phyloP scores from a whole-genome alignment of 495 filamentous ascomycete genomes.

The Daldinia bambusicola region DNA sequence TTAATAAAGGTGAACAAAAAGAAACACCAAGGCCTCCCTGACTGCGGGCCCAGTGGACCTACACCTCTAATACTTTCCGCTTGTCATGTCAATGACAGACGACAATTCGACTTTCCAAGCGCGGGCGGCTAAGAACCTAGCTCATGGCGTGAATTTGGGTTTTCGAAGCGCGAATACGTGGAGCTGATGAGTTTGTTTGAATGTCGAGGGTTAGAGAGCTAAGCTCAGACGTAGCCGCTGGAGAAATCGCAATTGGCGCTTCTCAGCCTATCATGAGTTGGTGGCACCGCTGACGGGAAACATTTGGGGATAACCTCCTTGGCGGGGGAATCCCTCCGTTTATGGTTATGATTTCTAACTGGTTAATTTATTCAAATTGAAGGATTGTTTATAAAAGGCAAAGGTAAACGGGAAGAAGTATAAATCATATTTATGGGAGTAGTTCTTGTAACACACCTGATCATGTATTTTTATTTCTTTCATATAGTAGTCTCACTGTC shows the following conservation, averaged over 20 bases:
- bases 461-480: no score
- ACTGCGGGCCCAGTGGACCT: no score
- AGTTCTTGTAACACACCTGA: no score
- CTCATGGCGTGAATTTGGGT: conserved; percentile 12
- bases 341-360: not conserved
- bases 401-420: no score
- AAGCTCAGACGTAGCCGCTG: conserved; percentile 35
- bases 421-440: no score
- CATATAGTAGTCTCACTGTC: no score
- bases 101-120: not conserved
- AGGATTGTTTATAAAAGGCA: not conserved
- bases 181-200: conserved; percentile 19
- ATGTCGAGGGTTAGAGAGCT: conserved; percentile 19
- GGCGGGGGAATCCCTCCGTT: not conserved
- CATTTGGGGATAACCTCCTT: conserved; percentile 15
- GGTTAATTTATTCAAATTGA: not conserved
- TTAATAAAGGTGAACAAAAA: conserved; percentile 20
- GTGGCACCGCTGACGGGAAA: conserved; percentile 23
- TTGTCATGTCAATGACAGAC: not conserved
- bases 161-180: conserved; percentile 15
- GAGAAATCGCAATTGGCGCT: conserved; percentile 5
- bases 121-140: conserved; percentile 24
- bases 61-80: conserved; percentile 8
- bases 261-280: conserved; percentile 30
- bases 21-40: not conserved